A percentile compares a stretch with the other conserved stretches of the same genome.
Conservation (phyloP, 495 filamentous ascomycete genomes). For the Monascus purpureus region DNA sequence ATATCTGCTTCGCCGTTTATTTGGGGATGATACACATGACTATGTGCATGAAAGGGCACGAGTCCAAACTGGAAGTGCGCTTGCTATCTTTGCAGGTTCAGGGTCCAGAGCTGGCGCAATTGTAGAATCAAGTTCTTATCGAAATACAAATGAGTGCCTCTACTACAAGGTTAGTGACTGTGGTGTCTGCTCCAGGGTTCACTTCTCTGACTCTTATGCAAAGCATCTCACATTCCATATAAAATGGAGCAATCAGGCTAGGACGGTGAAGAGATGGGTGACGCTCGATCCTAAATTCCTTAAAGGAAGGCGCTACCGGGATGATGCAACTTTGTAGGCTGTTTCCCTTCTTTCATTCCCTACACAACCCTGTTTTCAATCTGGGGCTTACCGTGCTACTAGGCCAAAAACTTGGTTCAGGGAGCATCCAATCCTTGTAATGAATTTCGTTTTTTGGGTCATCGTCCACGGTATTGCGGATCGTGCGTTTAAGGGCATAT, state of each 20-base stretch:
- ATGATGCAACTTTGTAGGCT: not conserved
- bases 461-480: conserved; percentile 7
- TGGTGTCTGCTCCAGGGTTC: no score
- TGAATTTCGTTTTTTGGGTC: not conserved
- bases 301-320: not conserved
- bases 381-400: conserved; percentile 1
- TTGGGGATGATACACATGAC: not conserved
- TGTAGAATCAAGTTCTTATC: not conserved
- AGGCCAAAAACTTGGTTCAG: not conserved
- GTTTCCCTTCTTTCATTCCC: not conserved
- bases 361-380: not conserved
- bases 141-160: not conserved
- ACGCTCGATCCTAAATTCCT: not conserved
- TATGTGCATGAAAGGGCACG: not conserved
- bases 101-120: not conserved
- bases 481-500: conserved; percentile 11
- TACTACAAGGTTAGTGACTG: not conserved
- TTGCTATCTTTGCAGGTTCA: not conserved
- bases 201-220: not conserved
- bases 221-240: conserved; percentile 1
- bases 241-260: not conserved
- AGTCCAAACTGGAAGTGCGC: not conserved
- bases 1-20: not conserved
- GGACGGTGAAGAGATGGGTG: not conserved
- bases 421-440: not conserved